Evolutionary conservation across 805 yeast genomes (phyloP).

Genomic region (Wickerhamomyces ciferrii): DNA sequence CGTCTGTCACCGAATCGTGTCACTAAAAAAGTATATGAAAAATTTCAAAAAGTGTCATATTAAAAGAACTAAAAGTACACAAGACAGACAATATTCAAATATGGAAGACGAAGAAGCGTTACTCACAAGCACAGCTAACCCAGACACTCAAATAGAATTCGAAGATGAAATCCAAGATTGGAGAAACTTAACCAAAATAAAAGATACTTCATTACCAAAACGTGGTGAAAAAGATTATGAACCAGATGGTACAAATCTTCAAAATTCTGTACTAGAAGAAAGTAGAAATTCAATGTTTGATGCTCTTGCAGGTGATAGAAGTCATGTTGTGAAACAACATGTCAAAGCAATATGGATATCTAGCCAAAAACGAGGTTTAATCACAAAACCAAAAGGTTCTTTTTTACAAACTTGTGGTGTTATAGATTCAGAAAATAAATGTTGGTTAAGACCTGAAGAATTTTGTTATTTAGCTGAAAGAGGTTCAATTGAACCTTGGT

Average conservation of each 20-base stretch:
- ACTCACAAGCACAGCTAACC: neutral
- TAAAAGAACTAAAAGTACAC: neutral
- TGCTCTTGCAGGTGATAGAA: slow-evolving; percentile 51
- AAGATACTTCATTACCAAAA: slow-evolving; percentile 39
- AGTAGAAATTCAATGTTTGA: slow-evolving; percentile 69
- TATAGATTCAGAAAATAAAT: slow-evolving; percentile 40
- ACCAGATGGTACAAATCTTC: slow-evolving; percentile 67
- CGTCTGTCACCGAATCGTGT: too few species aligned
- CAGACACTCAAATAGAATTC: slow-evolving; percentile 13
- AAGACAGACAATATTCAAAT: neutral
- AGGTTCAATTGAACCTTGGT: slow-evolving; percentile 52
- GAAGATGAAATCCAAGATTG: slow-evolving; percentile 52
- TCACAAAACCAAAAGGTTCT: slow-evolving; percentile 60
- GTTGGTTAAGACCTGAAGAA: slow-evolving; percentile 61
- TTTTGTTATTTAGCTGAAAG: slow-evolving; percentile 75
- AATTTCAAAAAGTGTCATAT: too few species aligned
- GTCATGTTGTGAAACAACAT: slow-evolving; percentile 40
- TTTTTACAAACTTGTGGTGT: slow-evolving; percentile 70
- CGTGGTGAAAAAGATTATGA: slow-evolving; percentile 85
- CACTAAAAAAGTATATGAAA: too few species aligned
- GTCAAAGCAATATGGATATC: slow-evolving; percentile 46
- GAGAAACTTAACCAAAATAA: slow-evolving; percentile 32
- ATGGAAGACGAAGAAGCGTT: slow-evolving; percentile 1
- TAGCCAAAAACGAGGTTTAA: slow-evolving; percentile 26
- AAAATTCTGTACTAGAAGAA: slow-evolving; percentile 38